Conservation (phyloP, 345 rosid genomes). For the Eucalyptus fibrosa region DNA sequence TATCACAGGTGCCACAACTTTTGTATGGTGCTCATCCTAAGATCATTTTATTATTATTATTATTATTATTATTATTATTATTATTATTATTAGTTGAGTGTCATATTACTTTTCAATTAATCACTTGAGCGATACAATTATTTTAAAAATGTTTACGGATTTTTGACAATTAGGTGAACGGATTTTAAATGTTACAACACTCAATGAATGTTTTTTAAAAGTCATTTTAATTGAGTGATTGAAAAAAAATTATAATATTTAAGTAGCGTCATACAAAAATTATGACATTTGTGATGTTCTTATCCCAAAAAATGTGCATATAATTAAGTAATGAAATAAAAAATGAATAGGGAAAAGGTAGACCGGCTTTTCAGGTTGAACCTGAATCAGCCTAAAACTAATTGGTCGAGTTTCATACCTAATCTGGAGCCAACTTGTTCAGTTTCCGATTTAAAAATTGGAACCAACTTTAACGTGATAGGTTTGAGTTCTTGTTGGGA, state of each 20-base stretch:
- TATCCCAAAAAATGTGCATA: not conserved
- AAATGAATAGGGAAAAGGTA: not conserved
- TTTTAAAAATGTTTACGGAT: fast-evolving
- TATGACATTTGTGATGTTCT: not conserved
- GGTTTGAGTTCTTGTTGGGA: not conserved
- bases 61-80: not conserved
- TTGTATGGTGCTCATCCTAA: not conserved
- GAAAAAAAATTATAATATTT: not conserved
- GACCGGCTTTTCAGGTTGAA: not conserved
- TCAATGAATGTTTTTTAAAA: not conserved
- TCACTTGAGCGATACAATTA: not conserved
- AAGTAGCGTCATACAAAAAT: not conserved
- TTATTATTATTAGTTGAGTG: not conserved
- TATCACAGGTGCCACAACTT: not conserved
- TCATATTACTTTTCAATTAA: not conserved
- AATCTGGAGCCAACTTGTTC: not conserved
- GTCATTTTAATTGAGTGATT: not conserved
- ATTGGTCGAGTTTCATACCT: not conserved
- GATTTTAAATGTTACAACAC: not conserved
- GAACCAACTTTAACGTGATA: not conserved
- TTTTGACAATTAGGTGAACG: fast-evolving
- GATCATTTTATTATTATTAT: not conserved
- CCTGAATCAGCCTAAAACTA: not conserved
- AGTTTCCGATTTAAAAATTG: not conserved
- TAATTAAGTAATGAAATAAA: not conserved